Evolutionary conservation across 208 protist genomes (phyloP).

Genomic region (Leishmania mexicana): DNA sequence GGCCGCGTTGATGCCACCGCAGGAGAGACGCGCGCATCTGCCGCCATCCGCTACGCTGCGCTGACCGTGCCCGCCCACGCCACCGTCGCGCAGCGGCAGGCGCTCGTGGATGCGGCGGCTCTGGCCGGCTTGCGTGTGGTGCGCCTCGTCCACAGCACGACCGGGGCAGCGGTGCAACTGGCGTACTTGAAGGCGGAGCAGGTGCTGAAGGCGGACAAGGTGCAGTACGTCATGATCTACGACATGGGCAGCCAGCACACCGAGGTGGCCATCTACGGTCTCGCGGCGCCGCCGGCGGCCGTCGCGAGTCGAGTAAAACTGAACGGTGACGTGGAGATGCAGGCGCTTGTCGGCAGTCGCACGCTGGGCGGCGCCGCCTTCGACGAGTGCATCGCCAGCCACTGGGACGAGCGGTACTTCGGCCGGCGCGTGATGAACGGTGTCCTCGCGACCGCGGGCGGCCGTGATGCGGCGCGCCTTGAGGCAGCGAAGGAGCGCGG

Average conservation of each 20-base stretch:
- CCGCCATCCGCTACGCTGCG: conserved; percentile 55
- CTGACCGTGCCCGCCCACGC: conserved; percentile 78
- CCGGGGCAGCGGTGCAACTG: conserved; percentile 72
- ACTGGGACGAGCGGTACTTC: conserved; percentile 73
- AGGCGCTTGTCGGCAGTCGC: conserved; percentile 55
- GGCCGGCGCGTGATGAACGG: conserved; percentile 27
- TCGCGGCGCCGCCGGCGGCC: conserved; percentile 24
- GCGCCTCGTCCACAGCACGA: conserved; percentile 83
- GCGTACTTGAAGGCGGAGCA: conserved; percentile 54
- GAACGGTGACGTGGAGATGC: conserved; percentile 7
- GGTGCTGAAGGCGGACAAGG: conserved; percentile 30
- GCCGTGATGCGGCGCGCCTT: conserved; percentile 14
- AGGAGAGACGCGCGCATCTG: not conserved
- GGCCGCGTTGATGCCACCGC: not conserved
- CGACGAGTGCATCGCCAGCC: conserved; percentile 85
- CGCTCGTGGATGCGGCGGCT: conserved; percentile 87
- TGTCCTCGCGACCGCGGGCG: not conserved
- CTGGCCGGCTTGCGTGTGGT: conserved; percentile 82
- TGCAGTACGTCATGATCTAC: conserved; percentile 76
- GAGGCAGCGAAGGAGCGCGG: conserved; percentile 45
- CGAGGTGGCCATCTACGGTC: conserved; percentile 78
- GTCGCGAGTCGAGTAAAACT: conserved; percentile 5
- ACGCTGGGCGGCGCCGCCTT: conserved; percentile 87
- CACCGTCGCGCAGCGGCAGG: conserved; percentile 75
- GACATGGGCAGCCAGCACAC: conserved; percentile 83